Conservation (phyloP, 768 basidiomycete genomes). For the Macrolepiota dolichaula region DNA sequence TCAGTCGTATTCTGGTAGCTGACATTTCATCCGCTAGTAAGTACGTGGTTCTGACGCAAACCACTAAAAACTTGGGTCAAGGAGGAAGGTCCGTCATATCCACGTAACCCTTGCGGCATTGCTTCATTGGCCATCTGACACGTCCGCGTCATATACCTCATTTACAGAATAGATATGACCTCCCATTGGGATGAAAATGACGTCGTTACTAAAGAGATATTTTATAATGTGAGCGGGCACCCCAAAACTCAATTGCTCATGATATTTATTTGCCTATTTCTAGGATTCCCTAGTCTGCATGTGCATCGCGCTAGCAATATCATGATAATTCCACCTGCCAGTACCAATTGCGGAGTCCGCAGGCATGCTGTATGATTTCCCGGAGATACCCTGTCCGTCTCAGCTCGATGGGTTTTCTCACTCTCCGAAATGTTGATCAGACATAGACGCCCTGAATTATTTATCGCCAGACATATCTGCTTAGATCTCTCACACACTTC, state of each 20-base stretch:
- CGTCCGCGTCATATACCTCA: not conserved
- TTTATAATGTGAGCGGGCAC: constrained; percentile 58
- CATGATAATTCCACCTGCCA: constrained; percentile 15
- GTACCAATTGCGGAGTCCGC: not conserved
- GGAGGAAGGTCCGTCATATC: constrained; percentile 62
- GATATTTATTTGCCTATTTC: constrained; percentile 12
- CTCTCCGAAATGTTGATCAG: constrained; percentile 6
- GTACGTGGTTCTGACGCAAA: constrained; percentile 83
- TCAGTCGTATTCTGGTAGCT: constrained; percentile 10
- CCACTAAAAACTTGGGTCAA: constrained; percentile 81
- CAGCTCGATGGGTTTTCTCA: constrained; percentile 3
- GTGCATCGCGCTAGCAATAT: constrained; percentile 47
- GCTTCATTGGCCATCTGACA: not conserved
- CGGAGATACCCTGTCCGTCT: constrained; percentile 14
- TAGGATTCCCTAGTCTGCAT: constrained; percentile 64
- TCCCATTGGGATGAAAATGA: constrained; percentile 91
- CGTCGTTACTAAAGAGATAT: constrained; percentile 73
- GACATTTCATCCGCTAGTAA: constrained; percentile 46
- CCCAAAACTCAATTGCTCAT: constrained; percentile 10
- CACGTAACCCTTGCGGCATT: constrained; percentile 6
- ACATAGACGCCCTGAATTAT: not conserved
- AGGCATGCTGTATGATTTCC: constrained; percentile 5
- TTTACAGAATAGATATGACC: constrained; percentile 67
- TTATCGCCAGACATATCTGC: not conserved
- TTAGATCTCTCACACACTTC: constrained; percentile 8